These are phyloP conservation scores for Colletotrichum echinochloae DNA, from an alignment of 2,329 filamentous ascomycete species.

Conservation along the genomic window DNA sequence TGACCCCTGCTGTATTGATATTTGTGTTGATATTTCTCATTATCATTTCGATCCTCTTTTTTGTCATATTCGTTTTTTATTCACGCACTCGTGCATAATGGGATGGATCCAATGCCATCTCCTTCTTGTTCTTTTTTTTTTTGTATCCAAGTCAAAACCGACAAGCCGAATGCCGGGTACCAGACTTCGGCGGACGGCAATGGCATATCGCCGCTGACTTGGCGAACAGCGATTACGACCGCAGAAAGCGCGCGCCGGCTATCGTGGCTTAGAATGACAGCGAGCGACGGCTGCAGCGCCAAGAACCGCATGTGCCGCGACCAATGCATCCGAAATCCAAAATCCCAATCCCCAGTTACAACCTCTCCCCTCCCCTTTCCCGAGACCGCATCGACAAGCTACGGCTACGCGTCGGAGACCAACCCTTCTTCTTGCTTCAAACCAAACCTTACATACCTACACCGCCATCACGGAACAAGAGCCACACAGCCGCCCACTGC, in stretches of 20 bases:
- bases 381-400: neutral
- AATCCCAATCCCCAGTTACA: neutral
- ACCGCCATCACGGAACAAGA: slow-evolving; percentile 10
- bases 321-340: neutral
- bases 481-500: neutral
- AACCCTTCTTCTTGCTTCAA: neutral
- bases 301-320: neutral
- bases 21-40: neutral
- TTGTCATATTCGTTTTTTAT: too few species aligned
- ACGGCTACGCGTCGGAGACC: neutral
- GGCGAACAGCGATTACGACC: neutral
- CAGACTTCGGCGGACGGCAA: neutral
- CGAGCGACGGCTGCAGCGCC: slow-evolving; percentile 1
- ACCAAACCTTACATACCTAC: neutral
- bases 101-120: neutral
- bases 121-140: neutral
- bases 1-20: neutral
- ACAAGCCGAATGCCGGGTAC: neutral
- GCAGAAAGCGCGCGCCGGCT: neutral
- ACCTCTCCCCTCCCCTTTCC: neutral
- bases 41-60: neutral
- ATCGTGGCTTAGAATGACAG: neutral
- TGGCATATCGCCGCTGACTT: neutral
- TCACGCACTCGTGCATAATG: neutral
- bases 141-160: too few species aligned